Evolutionary conservation across 192 early-diverging fungal species (phyloP).

Genomic region (Coemansia sp.): DNA sequence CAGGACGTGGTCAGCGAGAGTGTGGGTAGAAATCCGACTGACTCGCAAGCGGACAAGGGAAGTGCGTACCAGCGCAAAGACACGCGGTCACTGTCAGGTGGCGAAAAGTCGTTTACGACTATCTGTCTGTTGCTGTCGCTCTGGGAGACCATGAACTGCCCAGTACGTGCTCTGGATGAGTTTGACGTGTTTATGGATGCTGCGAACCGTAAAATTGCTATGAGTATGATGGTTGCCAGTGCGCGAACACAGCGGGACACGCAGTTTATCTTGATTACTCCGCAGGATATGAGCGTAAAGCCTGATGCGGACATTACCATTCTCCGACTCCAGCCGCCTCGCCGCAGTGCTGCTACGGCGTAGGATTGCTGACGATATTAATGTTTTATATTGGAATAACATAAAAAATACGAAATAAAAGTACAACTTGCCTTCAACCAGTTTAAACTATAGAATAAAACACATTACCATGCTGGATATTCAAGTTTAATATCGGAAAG

Average conservation of each 20-base stretch:
- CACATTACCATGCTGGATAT: neutral
- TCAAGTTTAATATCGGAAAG: neutral
- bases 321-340: conserved; percentile 56
- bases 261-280: conserved; percentile 97
- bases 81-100: conserved; percentile 89
- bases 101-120: conserved; percentile 95
- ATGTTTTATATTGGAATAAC: neutral
- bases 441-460: neutral
- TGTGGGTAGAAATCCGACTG: conserved; percentile 3
- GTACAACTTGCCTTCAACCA: neutral
- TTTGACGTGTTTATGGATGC: conserved; percentile 99
- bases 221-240: conserved; percentile 85
- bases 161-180: conserved; percentile 95
- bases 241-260: conserved; percentile 67
- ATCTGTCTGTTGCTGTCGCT: conserved; percentile 90
- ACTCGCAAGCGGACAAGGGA: conserved; percentile 10
- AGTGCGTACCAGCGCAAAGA: conserved; percentile 63
- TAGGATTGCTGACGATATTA: neutral
- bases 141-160: conserved; percentile 90
- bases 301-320: conserved; percentile 53
- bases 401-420: neutral
- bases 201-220: conserved; percentile 85
- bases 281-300: conserved; percentile 80
- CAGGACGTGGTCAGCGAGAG: conserved; percentile 37
- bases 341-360: conserved; percentile 17